Conservation (phyloP, 352 stramenopile genomes). For the Pythium brachiatum region DNA sequence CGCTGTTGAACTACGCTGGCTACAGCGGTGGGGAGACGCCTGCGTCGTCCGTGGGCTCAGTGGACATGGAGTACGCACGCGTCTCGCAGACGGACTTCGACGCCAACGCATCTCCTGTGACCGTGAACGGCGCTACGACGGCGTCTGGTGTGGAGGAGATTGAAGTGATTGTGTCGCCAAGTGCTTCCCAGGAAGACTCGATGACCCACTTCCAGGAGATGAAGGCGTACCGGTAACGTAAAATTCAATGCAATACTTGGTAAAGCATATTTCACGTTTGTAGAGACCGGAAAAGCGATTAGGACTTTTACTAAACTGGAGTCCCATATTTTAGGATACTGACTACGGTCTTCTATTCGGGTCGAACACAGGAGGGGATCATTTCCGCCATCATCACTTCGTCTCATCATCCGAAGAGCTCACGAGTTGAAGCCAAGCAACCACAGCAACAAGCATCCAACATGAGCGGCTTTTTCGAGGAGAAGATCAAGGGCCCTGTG, state of each 20-base stretch:
- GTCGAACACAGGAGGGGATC: not conserved
- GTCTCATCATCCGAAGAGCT: not conserved
- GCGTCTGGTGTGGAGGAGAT: constrained; percentile 10
- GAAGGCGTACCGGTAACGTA: constrained; percentile 9
- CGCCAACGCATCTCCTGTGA: constrained; percentile 7
- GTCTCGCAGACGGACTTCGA: constrained; percentile 50
- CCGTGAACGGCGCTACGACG: too few species aligned
- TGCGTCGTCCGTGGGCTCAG: constrained; percentile 6
- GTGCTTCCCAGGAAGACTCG: constrained; percentile 60
- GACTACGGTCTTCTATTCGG: constrained; percentile 14
- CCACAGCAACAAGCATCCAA: not conserved
- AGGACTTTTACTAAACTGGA: not conserved
- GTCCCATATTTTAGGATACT: constrained; percentile 1
- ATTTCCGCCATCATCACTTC: constrained; percentile 2
- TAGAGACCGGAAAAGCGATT: too few species aligned
- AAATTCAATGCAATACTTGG: not conserved
- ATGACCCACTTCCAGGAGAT: constrained; percentile 27
- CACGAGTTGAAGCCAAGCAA: constrained; percentile 10
- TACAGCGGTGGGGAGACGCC: constrained; percentile 24
- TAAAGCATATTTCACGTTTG: too few species aligned
- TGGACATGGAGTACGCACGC: constrained; percentile 36
- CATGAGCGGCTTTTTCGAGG: constrained; percentile 50
- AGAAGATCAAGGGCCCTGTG: constrained; percentile 70
- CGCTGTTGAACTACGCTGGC: constrained; percentile 33
- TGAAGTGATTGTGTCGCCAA: constrained; percentile 45